These are phyloP conservation scores for Rubroshorea leprosula DNA, from an alignment of 345 rosid genomes.

Conservation along the genomic window DNA sequence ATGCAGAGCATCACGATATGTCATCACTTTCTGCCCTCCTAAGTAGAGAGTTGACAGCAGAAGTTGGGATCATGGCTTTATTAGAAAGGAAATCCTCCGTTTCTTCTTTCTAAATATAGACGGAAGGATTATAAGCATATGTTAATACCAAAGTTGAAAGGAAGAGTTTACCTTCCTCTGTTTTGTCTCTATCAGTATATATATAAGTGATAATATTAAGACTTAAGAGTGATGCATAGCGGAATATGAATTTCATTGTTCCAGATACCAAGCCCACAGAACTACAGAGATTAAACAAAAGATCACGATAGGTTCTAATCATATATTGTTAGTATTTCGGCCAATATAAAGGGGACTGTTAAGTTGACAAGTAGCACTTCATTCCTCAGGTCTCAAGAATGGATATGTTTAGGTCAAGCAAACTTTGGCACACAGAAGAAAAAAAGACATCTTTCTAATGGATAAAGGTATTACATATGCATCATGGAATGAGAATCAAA, in stretches of 20 bases:
- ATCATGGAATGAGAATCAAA: background rate
- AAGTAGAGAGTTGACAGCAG: slow-evolving; percentile 23
- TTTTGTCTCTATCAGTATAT: background rate
- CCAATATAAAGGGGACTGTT: too few species aligned
- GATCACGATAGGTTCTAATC: too few species aligned
- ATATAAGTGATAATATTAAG: background rate
- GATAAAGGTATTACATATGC: background rate
- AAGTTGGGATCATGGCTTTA: background rate
- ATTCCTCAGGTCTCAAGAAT: too few species aligned
- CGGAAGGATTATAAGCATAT: background rate
- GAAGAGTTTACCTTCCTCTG: background rate
- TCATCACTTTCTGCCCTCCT: slow-evolving; percentile 90
- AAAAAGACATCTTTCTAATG: too few species aligned
- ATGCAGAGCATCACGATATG: slow-evolving; percentile 87
- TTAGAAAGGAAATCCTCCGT: background rate
- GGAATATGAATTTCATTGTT: background rate
- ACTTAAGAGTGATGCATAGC: background rate
- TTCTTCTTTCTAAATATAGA: background rate
- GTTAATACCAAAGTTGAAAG: background rate
- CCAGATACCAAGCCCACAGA: background rate
- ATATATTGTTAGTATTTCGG: too few species aligned
- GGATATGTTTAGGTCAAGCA: too few species aligned
- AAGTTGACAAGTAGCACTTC: too few species aligned
- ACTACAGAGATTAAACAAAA: too few species aligned
- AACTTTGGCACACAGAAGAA: too few species aligned